Evolutionary conservation across 345 rosid species (phyloP).

Genomic region (Melaleuca quinquenervia): DNA sequence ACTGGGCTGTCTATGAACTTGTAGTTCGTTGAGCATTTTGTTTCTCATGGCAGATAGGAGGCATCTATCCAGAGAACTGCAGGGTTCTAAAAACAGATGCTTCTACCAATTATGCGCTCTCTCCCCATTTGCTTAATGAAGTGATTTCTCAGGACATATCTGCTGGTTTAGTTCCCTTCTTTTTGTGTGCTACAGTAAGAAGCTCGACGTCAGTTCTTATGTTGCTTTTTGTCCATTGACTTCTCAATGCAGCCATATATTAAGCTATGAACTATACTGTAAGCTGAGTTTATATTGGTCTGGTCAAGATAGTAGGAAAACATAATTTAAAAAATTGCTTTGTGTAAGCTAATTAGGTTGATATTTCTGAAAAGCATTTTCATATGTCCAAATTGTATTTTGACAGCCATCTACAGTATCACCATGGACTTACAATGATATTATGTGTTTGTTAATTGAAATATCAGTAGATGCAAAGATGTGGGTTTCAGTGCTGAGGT

Average conservation of each 20-base stretch:
- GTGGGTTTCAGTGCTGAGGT: neutral
- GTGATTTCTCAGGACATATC: constrained; percentile 59
- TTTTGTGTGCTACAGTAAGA: constrained; percentile 64
- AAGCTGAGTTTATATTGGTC: neutral
- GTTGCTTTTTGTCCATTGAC: neutral
- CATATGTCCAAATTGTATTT: neutral
- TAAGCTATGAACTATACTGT: neutral
- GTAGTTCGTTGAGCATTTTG: neutral
- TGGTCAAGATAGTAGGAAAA: neutral
- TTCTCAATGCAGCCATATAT: neutral
- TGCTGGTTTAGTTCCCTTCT: constrained; percentile 66
- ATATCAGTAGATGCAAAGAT: neutral
- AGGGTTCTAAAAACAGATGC: constrained; percentile 57
- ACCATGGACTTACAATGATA: neutral
- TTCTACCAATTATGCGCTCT: constrained; percentile 57
- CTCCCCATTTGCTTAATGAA: constrained; percentile 42
- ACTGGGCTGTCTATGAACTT: neutral
- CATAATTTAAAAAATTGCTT: neutral
- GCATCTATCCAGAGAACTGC: constrained; percentile 65
- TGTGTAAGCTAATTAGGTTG: neutral
- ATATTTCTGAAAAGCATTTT: neutral
- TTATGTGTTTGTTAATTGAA: neutral
- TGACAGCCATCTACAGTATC: neutral
- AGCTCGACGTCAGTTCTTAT: neutral
- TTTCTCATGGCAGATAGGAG: constrained; percentile 45